A percentile compares a stretch with the other conserved stretches of the same genome.
Conservation (phyloP, 1,284 basidiomycete species). For the Ustilago lituana region DNA sequence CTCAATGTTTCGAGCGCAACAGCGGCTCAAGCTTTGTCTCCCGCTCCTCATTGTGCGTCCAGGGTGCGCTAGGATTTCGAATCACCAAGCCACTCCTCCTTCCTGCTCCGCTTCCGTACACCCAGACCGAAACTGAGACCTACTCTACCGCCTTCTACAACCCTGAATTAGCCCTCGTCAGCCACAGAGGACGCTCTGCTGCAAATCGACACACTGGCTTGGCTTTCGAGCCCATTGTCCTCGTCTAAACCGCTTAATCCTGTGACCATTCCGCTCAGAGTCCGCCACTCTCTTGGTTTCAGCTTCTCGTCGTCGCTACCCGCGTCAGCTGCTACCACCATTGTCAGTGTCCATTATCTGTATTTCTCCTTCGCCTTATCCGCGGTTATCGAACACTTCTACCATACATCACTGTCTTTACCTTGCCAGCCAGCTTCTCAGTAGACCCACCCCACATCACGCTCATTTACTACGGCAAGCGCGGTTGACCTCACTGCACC, state of each 20-base stretch:
- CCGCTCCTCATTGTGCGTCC: no score
- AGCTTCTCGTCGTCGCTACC: neutral
- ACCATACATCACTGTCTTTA: neutral
- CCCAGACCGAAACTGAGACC: constrained; percentile 5
- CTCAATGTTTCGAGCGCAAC: no score
- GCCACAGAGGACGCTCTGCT: no score
- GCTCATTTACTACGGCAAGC: neutral
- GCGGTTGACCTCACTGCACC: neutral
- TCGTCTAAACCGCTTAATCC: no score
- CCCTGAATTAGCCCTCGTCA: neutral
- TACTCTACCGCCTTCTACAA: constrained; percentile 3
- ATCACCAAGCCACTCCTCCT: constrained; percentile 3
- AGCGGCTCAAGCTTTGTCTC: no score
- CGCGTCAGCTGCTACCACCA: neutral
- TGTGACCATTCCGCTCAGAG: no score
- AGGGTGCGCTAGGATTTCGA: constrained; percentile 2
- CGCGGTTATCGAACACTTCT: no score
- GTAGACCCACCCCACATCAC: neutral
- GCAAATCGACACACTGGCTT: no score
- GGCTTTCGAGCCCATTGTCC: no score
- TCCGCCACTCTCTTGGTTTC: no score
- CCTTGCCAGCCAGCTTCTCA: neutral
- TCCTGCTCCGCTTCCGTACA: neutral
- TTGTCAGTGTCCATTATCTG: no score
- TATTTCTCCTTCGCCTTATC: no score